A percentile compares a stretch with the other conserved stretches of the same genome.
Conservation (phyloP, 805 yeast genomes). For the Kodamaea fukazawae region DNA sequence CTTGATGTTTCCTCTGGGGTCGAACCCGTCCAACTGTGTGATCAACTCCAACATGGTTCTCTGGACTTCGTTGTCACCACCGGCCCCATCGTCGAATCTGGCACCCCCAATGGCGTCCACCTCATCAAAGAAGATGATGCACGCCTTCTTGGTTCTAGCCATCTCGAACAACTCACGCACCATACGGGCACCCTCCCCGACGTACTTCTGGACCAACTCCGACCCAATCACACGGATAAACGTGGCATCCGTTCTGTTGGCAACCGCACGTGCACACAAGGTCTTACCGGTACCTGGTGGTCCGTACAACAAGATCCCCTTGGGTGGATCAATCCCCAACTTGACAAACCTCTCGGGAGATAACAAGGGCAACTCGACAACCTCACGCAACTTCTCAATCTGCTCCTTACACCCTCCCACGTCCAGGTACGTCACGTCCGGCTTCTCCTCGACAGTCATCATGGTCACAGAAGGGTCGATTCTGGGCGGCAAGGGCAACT, state of each 20-base stretch:
- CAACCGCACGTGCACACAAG: constrained; percentile 97
- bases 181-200: constrained; percentile 99
- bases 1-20: constrained; percentile 97
- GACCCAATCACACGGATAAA: constrained; percentile 98
- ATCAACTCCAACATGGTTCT: constrained; percentile 98
- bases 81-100: constrained; percentile 99
- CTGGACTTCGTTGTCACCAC: constrained; percentile 98
- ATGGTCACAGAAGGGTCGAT: constrained; percentile 97
- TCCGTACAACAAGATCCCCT: constrained; percentile 93
- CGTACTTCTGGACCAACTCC: constrained; percentile 96
- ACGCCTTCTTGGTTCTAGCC: constrained; percentile 98
- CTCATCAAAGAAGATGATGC: constrained; percentile 97
- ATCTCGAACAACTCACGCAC: constrained; percentile 97
- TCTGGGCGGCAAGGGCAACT: constrained; percentile 94
- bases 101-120: constrained; percentile 99
- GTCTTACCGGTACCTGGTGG: constrained; percentile 99
- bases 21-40: constrained; percentile 97
- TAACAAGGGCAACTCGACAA: constrained; percentile 87
- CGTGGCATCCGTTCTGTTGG: constrained; percentile 98
- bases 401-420: constrained; percentile 99
- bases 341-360: constrained; percentile 97
- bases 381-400: constrained; percentile 93
- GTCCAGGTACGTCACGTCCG: constrained; percentile 97
- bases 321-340: constrained; percentile 98
- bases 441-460: constrained; percentile 99